phyloP scores from a whole-genome alignment of 2,329 filamentous ascomycete species.

The Scedosporium apiospermum region DNA sequence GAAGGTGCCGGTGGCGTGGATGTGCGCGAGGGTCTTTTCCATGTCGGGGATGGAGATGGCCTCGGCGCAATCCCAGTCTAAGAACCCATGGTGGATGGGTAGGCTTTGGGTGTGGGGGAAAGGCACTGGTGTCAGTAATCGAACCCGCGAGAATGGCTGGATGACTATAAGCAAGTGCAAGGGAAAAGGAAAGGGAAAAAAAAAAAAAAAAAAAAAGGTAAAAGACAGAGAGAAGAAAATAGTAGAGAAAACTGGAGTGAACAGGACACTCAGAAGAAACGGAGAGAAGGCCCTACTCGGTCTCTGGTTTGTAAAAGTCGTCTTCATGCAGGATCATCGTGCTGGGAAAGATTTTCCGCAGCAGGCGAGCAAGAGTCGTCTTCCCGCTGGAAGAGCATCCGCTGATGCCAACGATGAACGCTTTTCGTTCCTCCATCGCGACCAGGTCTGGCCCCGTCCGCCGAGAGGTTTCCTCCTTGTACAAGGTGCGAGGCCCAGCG shows the following conservation, averaged over 20 bases:
- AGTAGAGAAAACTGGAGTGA: background rate
- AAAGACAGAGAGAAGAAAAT: background rate
- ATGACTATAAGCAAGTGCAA: background rate
- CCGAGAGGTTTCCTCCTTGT: background rate
- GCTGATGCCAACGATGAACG: constrained; percentile 69
- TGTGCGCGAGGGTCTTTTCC: constrained; percentile 55
- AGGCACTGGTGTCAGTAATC: background rate
- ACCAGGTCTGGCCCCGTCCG: background rate
- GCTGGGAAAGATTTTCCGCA: constrained; percentile 70
- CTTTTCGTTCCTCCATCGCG: constrained; percentile 29
- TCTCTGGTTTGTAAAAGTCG: constrained; percentile 85
- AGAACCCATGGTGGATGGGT: constrained; percentile 38
- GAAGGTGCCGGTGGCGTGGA: constrained; percentile 57
- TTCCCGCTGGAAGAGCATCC: constrained; percentile 92
- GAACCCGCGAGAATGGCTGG: background rate
- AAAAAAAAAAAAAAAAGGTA: background rate
- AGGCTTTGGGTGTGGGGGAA: constrained; percentile 3
- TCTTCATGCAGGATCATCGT: constrained; percentile 87
- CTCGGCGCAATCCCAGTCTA: constrained; percentile 88
- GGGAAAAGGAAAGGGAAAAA: background rate
- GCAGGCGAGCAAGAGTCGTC: constrained; percentile 78
- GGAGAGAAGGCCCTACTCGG: constrained; percentile 40
- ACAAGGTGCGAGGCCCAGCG: too few relatives aligned
- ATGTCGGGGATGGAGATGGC: constrained; percentile 66
- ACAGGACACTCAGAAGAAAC: background rate